A percentile compares a stretch with the other conserved stretches of the same genome.
These are phyloP conservation scores for Crithidia brevicula DNA, from an alignment of 208 protist genomes.

Conservation along the genomic window DNA sequence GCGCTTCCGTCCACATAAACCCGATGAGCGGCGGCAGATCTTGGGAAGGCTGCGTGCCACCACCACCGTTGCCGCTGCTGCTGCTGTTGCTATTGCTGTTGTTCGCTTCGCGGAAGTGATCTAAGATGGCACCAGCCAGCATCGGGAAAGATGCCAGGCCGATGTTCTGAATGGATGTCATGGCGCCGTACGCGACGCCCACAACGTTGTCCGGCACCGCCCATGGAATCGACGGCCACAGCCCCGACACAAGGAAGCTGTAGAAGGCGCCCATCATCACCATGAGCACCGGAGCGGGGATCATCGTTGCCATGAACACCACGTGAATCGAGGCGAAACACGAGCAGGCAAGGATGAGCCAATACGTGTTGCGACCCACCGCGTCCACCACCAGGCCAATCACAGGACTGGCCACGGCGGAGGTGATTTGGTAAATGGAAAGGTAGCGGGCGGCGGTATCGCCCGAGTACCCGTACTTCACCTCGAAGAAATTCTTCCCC, in stretches of 20 bases:
- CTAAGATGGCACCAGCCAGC: constrained; percentile 68
- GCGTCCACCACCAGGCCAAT: constrained; percentile 86
- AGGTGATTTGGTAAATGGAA: constrained; percentile 88
- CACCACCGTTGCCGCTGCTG: constrained; percentile 9
- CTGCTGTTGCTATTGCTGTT: neutral
- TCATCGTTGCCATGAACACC: constrained; percentile 75
- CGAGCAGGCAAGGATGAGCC: constrained; percentile 55
- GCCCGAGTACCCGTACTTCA: constrained; percentile 79
- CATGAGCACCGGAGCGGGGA: constrained; percentile 73
- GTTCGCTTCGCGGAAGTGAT: constrained; percentile 35
- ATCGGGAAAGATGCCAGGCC: constrained; percentile 79
- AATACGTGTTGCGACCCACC: constrained; percentile 81
- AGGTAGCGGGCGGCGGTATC: constrained; percentile 68
- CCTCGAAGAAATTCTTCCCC: constrained; percentile 83
- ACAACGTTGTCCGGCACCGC: constrained; percentile 70
- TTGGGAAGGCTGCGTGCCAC: constrained; percentile 7
- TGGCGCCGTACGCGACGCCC: constrained; percentile 89
- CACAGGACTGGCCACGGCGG: constrained; percentile 72
- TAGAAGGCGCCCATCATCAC: constrained; percentile 83
- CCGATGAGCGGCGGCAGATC: constrained; percentile 58
- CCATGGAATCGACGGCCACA: constrained; percentile 90
- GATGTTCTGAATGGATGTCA: constrained; percentile 92
- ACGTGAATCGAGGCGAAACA: constrained; percentile 72
- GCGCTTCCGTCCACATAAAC: constrained; percentile 61
- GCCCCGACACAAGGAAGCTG: constrained; percentile 84